phyloP scores from a whole-genome alignment of 1,284 basidiomycete species.

The Agroathelia rolfsii region DNA sequence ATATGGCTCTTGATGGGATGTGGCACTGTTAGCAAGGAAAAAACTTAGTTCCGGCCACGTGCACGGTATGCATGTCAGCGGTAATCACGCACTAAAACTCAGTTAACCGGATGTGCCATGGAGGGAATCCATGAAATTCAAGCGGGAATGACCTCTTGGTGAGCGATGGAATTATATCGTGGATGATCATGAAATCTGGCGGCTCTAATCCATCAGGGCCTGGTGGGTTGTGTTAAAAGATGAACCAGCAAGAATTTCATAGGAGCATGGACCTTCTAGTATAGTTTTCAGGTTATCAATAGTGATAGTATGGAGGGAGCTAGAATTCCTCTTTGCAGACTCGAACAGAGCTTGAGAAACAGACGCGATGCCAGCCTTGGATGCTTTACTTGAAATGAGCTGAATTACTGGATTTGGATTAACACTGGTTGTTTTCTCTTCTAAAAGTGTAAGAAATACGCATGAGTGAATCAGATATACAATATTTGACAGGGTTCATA shows the following conservation, averaged over 20 bases:
- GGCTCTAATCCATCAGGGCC: constrained; percentile 38
- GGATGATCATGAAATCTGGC: constrained; percentile 70
- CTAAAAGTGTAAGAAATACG: constrained; percentile 4
- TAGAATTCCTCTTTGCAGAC: constrained; percentile 9
- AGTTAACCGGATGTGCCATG: constrained; percentile 68
- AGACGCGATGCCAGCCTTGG: constrained; percentile 40
- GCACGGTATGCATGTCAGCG: too few relatives aligned
- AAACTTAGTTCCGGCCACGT: constrained; percentile 8
- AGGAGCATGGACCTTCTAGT: constrained; percentile 43
- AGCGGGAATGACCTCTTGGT: constrained; percentile 33
- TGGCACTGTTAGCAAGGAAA: constrained; percentile 8
- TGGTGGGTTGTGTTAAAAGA: constrained; percentile 16
- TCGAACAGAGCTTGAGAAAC: constrained; percentile 30
- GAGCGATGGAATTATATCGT: constrained; percentile 34
- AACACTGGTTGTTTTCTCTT: constrained; percentile 7
- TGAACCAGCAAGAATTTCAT: constrained; percentile 1
- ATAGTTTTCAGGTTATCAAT: constrained; percentile 36
- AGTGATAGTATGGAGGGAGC: constrained; percentile 14
- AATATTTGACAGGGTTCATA: not conserved
- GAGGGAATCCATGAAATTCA: constrained; percentile 65
- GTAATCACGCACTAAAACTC: constrained; percentile 62
- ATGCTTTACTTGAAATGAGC: constrained; percentile 36
- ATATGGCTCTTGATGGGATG: too few relatives aligned
- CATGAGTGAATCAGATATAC: too few relatives aligned
- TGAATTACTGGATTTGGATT: constrained; percentile 28